These are phyloP conservation scores for Tetrahymena elliotti DNA, from an alignment of 73 alveolate species.

Conservation along the genomic window DNA sequence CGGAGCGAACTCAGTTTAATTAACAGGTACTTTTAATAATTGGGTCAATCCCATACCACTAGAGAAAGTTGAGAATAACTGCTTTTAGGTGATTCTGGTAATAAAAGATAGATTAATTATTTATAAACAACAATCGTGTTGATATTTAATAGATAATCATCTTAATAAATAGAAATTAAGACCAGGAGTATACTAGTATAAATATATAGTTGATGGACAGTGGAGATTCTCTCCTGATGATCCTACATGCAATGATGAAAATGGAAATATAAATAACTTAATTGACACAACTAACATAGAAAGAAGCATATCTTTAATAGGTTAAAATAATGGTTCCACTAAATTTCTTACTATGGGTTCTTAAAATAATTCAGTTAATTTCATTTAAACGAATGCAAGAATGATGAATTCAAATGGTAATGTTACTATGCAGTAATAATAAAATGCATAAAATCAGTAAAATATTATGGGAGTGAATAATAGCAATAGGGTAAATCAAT, in stretches of 20 bases:
- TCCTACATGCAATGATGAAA: constrained; percentile 64
- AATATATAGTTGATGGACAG: constrained; percentile 90
- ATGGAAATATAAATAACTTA: constrained; percentile 78
- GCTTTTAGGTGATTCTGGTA: constrained; percentile 7
- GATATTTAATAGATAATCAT: background rate
- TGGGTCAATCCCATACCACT: constrained; percentile 69
- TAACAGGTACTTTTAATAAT: constrained; percentile 67
- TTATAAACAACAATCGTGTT: background rate
- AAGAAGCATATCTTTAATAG: background rate
- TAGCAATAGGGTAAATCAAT: background rate
- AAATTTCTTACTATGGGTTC: background rate
- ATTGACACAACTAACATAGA: constrained; percentile 60
- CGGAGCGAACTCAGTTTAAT: constrained; percentile 64
- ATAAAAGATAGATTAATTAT: background rate
- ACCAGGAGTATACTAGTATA: constrained; percentile 78
- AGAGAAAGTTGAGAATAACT: constrained; percentile 57
- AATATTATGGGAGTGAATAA: background rate
- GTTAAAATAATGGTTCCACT: background rate
- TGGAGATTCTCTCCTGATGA: constrained; percentile 97
- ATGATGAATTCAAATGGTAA: constrained; percentile 31
- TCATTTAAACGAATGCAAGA: background rate
- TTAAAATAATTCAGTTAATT: background rate
- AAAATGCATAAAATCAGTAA: background rate
- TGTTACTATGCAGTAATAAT: background rate
- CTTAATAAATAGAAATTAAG: constrained; percentile 15